phyloP scores from a whole-genome alignment of 2,329 filamentous ascomycete species.

The Fonsecaea multimorphosa region DNA sequence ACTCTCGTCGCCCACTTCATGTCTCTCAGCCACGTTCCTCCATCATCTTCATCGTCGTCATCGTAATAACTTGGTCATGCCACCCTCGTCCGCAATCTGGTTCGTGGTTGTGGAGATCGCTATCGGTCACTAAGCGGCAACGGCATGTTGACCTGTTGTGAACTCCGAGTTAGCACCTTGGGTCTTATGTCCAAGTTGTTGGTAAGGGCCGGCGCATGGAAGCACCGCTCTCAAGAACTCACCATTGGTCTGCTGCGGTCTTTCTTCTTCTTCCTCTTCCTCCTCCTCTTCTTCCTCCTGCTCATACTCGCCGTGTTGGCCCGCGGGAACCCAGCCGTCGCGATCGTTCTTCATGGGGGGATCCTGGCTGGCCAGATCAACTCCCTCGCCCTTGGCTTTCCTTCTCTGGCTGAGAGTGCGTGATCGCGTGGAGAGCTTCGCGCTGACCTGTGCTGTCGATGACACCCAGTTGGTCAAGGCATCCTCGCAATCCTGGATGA shows the following conservation, averaged over 20 bases:
- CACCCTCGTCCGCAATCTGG: neutral
- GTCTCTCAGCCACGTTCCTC: neutral
- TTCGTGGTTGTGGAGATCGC: neutral
- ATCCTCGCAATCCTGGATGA: slow-evolving; percentile 99
- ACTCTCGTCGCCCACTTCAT: neutral
- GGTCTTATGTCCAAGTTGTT: neutral
- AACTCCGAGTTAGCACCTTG: neutral
- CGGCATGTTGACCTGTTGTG: slow-evolving; percentile 32
- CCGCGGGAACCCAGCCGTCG: slow-evolving; percentile 78
- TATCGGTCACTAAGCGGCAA: slow-evolving; percentile 18
- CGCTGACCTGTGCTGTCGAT: slow-evolving; percentile 84
- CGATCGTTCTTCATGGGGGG: slow-evolving; percentile 78
- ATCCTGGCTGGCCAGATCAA: slow-evolving; percentile 85
- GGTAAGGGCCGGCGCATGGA: neutral
- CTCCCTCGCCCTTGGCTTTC: slow-evolving; percentile 66
- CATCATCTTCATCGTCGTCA: neutral
- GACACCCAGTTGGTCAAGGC: slow-evolving; percentile 96
- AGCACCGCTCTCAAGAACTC: slow-evolving; percentile 23
- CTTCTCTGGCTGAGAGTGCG: slow-evolving; percentile 87
- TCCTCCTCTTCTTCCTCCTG: slow-evolving; percentile 54
- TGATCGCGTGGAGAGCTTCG: slow-evolving; percentile 84
- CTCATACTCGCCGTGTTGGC: slow-evolving; percentile 58
- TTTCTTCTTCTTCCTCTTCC: slow-evolving; percentile 40
- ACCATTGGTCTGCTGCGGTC: slow-evolving; percentile 36
- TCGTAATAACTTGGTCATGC: neutral